These are phyloP conservation scores for Cavenderia fasciculata DNA, from an alignment of 78 protist species.

Conservation along the genomic window DNA sequence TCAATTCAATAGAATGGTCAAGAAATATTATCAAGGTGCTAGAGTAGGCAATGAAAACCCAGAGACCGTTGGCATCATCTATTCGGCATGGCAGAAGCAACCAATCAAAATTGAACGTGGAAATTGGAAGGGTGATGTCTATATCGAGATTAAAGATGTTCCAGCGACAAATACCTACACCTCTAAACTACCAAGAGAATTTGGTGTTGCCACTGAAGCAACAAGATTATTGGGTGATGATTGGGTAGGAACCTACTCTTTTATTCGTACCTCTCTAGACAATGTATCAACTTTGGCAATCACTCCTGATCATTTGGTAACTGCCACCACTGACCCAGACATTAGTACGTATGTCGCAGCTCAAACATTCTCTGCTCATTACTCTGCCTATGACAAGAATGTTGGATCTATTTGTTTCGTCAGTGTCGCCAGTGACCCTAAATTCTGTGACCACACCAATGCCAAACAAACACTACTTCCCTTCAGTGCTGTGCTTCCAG, in stretches of 20 bases:
- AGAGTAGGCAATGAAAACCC: not conserved
- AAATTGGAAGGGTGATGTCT: not conserved
- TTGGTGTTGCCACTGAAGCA: not conserved
- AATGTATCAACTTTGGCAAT: not conserved
- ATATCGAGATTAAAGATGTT: not conserved
- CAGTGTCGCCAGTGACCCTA: not conserved
- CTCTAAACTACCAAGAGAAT: not conserved
- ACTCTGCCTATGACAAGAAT: not conserved
- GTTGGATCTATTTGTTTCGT: not conserved
- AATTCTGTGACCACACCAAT: not conserved
- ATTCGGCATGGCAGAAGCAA: no score
- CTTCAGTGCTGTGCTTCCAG: not conserved
- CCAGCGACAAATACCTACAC: not conserved
- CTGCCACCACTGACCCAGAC: not conserved
- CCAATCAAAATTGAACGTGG: no score
- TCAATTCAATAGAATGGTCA: conserved; percentile 17
- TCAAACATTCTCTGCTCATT: conserved; percentile 2
- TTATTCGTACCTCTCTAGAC: not conserved
- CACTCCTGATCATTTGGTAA: not conserved
- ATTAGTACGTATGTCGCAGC: not conserved
- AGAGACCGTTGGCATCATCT: no score
- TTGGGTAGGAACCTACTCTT: not conserved
- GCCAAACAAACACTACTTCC: not conserved
- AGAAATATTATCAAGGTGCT: not conserved
- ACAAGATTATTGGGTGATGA: not conserved